phyloP scores from a whole-genome alignment of 2,329 filamentous ascomycete genomes.

The Raffaelea deltoideospora region DNA sequence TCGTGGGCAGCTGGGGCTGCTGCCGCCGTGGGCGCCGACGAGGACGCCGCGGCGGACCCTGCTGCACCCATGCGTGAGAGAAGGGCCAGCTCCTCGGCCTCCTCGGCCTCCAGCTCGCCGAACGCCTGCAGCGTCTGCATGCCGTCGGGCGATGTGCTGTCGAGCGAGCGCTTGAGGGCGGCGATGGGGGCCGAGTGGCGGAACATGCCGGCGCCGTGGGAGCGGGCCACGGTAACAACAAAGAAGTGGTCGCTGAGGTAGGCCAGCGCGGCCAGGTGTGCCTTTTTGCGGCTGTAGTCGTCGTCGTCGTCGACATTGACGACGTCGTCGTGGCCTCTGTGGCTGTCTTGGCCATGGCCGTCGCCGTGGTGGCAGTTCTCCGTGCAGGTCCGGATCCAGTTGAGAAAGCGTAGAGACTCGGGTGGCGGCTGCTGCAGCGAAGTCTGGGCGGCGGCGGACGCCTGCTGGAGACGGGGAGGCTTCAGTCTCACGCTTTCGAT shows the following conservation, averaged over 20 bases:
- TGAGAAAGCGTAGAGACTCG: background rate
- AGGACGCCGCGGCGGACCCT: no score
- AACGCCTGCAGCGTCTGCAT: background rate
- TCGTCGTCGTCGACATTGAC: background rate
- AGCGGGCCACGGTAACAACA: slow-evolving; percentile 69
- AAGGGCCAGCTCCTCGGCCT: background rate
- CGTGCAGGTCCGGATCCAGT: slow-evolving; percentile 38
- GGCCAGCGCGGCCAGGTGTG: slow-evolving; percentile 73
- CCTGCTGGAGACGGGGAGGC: slow-evolving; percentile 12
- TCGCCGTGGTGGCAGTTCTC: slow-evolving; percentile 16
- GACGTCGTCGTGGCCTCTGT: background rate
- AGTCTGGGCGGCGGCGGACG: background rate
- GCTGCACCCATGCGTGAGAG: background rate
- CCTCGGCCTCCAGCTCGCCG: slow-evolving; percentile 1
- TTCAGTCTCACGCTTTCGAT: background rate
- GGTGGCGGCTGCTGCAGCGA: no score
- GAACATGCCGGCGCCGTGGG: slow-evolving; percentile 37
- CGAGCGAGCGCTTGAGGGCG: background rate
- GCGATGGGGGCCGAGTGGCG: background rate
- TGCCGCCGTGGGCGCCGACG: background rate
- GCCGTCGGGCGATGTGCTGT: background rate
- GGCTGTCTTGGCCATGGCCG: background rate
- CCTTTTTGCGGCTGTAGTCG: slow-evolving; percentile 28
- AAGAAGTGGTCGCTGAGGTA: slow-evolving; percentile 92
- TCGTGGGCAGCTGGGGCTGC: no score